These are phyloP conservation scores for Tolypocladium endophyticum DNA, from an alignment of 2,329 filamentous ascomycete genomes.

Conservation along the genomic window DNA sequence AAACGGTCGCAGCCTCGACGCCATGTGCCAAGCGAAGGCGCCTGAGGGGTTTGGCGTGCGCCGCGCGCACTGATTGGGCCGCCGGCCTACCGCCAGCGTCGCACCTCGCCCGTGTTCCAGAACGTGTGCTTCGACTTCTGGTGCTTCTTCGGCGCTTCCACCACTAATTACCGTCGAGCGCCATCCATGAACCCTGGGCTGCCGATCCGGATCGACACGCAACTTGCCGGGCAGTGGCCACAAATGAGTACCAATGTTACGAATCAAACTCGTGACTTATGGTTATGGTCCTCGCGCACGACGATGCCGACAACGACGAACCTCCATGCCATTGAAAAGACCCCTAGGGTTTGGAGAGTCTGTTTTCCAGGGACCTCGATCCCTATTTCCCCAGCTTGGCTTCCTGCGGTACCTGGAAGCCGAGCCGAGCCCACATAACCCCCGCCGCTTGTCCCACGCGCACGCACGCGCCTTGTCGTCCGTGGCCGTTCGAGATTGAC, in stretches of 20 bases:
- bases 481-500: neutral
- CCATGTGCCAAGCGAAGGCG: neutral
- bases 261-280: too few relatives aligned
- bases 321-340: too few relatives aligned
- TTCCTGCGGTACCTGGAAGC: neutral
- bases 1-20: neutral
- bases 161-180: neutral
- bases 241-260: neutral
- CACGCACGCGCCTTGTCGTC: neutral
- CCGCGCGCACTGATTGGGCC: neutral
- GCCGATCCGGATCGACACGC: neutral
- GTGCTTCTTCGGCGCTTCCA: neutral
- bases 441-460: neutral
- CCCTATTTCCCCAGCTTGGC: neutral
- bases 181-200: neutral
- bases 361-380: neutral
- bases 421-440: neutral
- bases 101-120: neutral
- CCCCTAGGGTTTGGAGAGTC: too few relatives aligned
- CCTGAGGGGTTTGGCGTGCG: neutral
- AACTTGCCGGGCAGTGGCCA: neutral
- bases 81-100: neutral
- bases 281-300: neutral
- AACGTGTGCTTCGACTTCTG: neutral
- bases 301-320: too few relatives aligned